Evolutionary conservation across 2,329 filamentous ascomycete species (phyloP), one percentile per base, ranked within the genome.

Genomic region (Paecilomyces sp.): DNA sequence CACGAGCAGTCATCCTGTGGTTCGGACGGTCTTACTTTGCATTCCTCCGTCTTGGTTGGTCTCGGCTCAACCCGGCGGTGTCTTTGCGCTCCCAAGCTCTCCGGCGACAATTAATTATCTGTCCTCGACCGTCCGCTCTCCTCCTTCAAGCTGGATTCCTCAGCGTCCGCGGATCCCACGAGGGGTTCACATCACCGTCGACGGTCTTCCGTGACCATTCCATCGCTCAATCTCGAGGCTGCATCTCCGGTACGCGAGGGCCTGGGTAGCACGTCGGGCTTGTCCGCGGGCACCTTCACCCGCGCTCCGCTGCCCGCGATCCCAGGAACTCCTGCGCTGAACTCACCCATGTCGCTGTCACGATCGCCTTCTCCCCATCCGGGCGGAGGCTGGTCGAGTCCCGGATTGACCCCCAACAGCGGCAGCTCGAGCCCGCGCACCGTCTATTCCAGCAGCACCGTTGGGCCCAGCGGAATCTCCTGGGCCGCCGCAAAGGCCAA

Each of bases 331-430:
- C 60, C 74, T 83, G 81, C 83, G 70, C 86, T 81, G 57, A 82
- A 75, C 65, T 77, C 79, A 63, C 64, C 67, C 68, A 96, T 96
- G 92, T 90, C 90, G 66, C 79, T 93, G 63, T 94, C 92, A 66
- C 87, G 91, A 77, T 95, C 91, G 71, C 91, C 92, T 56, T 96
- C 91, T 59, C 93, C 92, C 63, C 84, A 86, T 63, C 88, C 87
- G 62, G 89, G 89, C 68, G 91, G 91, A 71, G 92, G 92, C 67
- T 97, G 93, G 92, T 86, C 90, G 59, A 94, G 88, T 76, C 91
- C 89, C 59, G 90, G 88, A 64, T 82, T 91, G 71, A 88, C 85
- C 70, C 86, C 89, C 62, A 86, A 85, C 60, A 90, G 88, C 73
- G 88, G 88, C 62, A 83, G 84, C 65, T 85, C 85, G 41, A 91